Evolutionary conservation across 2,329 filamentous ascomycete genomes (phyloP), one percentile per base, ranked within the genome.

Genomic region (Aureobasidium uvarum): DNA sequence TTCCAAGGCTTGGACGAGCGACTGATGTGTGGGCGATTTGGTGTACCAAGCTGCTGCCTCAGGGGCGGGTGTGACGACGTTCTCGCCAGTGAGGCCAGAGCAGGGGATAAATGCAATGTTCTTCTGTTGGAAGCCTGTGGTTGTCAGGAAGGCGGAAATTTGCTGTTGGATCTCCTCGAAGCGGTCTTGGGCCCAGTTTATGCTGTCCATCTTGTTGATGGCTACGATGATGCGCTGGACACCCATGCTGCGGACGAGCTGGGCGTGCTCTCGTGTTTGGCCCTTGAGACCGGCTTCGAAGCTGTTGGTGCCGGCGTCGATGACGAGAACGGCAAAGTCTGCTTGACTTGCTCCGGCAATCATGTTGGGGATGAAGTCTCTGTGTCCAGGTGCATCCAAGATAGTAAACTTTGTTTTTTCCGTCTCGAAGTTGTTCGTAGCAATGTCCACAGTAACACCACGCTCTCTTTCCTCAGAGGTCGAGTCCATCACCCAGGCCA

Each of bases 361-460:
- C 95, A 99, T 99, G 76, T 97, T 99, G 0, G 95, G 95, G 23
- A 99, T 92, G 74, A 98, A 99, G 75, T 99, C 95, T 67, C 88
- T 86, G 77, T 99, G 95, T 0, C 95, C 95, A 0, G 95, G 95
- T 0, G 95, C 94, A 75, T 99, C 95, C 5, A 99, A 83, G 52
- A 99, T 96, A 1, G 95, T 98, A 73, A 98, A 98, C 13, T 84
- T 85, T 0, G 92, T 95, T 60, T 84, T 89, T 1, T 91, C 87
- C 0, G 96, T 99, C 74, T 96, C 91, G 73, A 99, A 99, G 69
- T 92, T 88, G 74, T 96, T 96, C 20, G 90, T 96, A 10, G 95
- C 94, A 72, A 98, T 95, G 74, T 99, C 95, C 56, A 99, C 96
- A 0, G 95, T 99, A 8, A 99, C 92, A 51, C 95, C 95, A 66